Base-by-base conservation (phyloP, 2,329 filamentous ascomycete species). In the Corniculantispora saksenae region DNA sequence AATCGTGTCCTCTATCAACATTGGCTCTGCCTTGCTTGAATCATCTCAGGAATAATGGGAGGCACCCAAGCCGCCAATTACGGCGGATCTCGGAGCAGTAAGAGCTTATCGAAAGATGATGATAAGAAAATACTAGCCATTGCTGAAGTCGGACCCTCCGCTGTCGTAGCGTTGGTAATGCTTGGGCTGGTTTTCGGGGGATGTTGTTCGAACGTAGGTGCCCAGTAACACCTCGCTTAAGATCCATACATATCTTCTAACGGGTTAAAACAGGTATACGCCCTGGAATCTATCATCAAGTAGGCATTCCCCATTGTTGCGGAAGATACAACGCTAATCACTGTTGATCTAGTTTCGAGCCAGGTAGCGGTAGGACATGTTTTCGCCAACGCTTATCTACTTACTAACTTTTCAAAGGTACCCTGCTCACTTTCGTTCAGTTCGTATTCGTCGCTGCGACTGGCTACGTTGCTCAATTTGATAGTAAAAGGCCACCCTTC, bases 271-370 rank as follows among this genome's bases (percentile, higher is more conserved):
- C 75, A 97, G 89, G 93, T 97, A n/a, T 98, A 97, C 79, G 93
- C 94, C 48, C 84, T 99, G 64, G 95, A 99, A 79, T 91, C 92
- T 55, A 97, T 98, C 72, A 89, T 99, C 75, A 96, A 95, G 91
- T 95, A 81, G 86, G 89, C 81, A 57, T 61, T 17, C 23, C 43
- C 66, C 25, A 63, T 63, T 50, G 35, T 65, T 67, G 19, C 61
- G 65, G 32, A 10, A 35, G 29, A 47, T 27, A 64, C 48, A 50
- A 32, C 23, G 45, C 43, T 60, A 64, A 57, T 56, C 66, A 64
- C 27, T 8, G 8, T n/a, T 25, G 48, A 55, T 62, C 71, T 74
- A 94, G 92, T 77, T 89, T 92, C 75, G 92, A 96, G 76, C 90
- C 93, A 51, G 88, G 89, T 64, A 94, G 92, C 73, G 94, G 94